Percentiles rank a stretch among this genome's conserved stretches.
Evolutionary conservation across 768 basidiomycete genomes (phyloP).

Genomic region (Crassisporium funariophilum): DNA sequence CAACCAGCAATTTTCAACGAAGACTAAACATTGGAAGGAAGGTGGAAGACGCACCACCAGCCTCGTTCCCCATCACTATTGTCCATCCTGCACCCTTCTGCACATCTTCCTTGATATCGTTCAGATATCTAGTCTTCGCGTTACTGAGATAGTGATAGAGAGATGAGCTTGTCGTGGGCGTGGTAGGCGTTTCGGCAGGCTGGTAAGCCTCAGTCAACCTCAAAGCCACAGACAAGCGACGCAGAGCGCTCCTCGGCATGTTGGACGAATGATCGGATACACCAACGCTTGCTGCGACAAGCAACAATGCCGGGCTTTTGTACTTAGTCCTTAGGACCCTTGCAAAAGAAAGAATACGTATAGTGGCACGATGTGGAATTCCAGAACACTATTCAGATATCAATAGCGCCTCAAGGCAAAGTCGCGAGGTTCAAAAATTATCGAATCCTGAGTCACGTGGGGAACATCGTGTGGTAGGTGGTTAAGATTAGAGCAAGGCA

Average conservation of each 20-base stretch:
- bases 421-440: not conserved
- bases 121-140: slow-evolving; percentile 63
- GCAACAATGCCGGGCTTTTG: slow-evolving; percentile 7
- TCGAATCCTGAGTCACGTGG: not conserved
- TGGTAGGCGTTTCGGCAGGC: slow-evolving; percentile 16
- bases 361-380: slow-evolving; percentile 5
- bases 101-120: slow-evolving; percentile 45
- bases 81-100: slow-evolving; percentile 68
- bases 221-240: slow-evolving; percentile 40
- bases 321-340: slow-evolving; percentile 14
- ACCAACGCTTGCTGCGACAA: slow-evolving; percentile 12
- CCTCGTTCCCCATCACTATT: slow-evolving; percentile 93
- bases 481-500: not conserved
- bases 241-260: slow-evolving; percentile 31
- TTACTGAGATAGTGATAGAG: slow-evolving; percentile 34
- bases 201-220: slow-evolving; percentile 30
- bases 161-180: slow-evolving; percentile 17
- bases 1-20: not conserved
- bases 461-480: no score
- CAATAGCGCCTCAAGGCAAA: not conserved
- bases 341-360: slow-evolving; percentile 10
- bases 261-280: slow-evolving; percentile 1
- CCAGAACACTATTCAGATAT: not conserved
- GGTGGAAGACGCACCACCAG: slow-evolving; percentile 69
- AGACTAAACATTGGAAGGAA: not conserved